Conservation (phyloP, 1,139 yeast species). For the Nakaseomyces uthaithaninus region DNA sequence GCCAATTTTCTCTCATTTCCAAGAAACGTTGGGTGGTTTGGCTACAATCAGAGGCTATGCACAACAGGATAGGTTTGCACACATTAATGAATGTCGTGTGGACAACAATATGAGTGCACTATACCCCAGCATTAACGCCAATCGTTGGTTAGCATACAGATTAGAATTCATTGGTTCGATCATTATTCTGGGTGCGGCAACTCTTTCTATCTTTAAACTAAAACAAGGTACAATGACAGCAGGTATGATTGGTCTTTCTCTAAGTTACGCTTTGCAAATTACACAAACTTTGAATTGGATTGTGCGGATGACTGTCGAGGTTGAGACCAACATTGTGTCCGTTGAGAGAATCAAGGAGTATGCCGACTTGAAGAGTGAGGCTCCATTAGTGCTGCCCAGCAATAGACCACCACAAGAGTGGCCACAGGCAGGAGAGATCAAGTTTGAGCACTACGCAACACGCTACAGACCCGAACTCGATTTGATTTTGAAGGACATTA, state of each 20-base stretch:
- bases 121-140: slow-evolving; percentile 88
- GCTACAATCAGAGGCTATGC: slow-evolving; percentile 82
- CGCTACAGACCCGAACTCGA: slow-evolving; percentile 81
- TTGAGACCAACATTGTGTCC: slow-evolving; percentile 91
- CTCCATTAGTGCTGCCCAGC: slow-evolving; percentile 63
- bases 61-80: slow-evolving; percentile 65
- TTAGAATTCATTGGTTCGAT: slow-evolving; percentile 84
- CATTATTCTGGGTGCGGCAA: slow-evolving; percentile 79
- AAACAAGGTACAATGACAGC: slow-evolving; percentile 65
- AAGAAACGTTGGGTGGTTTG: slow-evolving; percentile 86
- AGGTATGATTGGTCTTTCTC: slow-evolving; percentile 88
- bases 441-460: slow-evolving; percentile 68
- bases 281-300: slow-evolving; percentile 95
- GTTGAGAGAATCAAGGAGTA: slow-evolving; percentile 93
- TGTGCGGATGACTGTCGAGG: slow-evolving; percentile 96
- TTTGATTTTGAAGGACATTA: slow-evolving; percentile 65
- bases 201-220: slow-evolving; percentile 64
- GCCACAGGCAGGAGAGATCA: slow-evolving; percentile 73
- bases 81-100: slow-evolving; percentile 65
- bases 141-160: slow-evolving; percentile 94
- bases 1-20: slow-evolving; percentile 94
- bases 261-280: slow-evolving; percentile 83
- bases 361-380: slow-evolving; percentile 66
- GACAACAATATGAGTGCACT: slow-evolving; percentile 85
- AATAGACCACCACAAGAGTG: slow-evolving; percentile 62